These are phyloP conservation scores for Inga laurina DNA, from an alignment of 306 rosid genomes.

Conservation along the genomic window DNA sequence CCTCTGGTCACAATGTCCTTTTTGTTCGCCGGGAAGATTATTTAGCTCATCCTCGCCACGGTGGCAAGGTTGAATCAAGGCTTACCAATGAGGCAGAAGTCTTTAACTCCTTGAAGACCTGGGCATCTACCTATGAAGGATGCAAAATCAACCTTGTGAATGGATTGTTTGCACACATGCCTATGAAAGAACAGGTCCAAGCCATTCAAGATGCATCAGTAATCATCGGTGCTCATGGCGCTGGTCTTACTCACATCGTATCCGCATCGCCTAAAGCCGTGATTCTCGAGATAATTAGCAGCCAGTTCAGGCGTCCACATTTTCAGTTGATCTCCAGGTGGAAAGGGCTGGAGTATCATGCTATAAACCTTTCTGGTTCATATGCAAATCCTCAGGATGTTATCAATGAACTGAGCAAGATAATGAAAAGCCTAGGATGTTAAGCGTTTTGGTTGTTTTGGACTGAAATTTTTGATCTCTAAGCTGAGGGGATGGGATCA, in stretches of 20 bases:
- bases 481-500: not conserved
- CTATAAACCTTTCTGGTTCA: conserved; percentile 73
- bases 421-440: conserved; percentile 72
- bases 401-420: conserved; percentile 50
- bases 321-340: conserved; percentile 81
- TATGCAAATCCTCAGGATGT: conserved; percentile 63
- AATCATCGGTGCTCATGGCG: conserved; percentile 92
- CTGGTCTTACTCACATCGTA: conserved; percentile 91
- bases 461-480: conserved; percentile 36
- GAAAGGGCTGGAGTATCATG: conserved; percentile 91
- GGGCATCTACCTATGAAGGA: conserved; percentile 56
- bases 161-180: conserved; percentile 92
- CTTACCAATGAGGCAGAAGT: conserved; percentile 80
- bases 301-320: conserved; percentile 81
- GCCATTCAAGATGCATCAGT: conserved; percentile 96
- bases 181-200: conserved; percentile 93
- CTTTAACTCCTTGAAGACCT: conserved; percentile 61
- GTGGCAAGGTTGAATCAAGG: conserved; percentile 85
- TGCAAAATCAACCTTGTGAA: conserved; percentile 84
- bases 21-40: conserved; percentile 95
- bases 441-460: conserved; percentile 38
- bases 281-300: conserved; percentile 83
- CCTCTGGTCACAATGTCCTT: conserved; percentile 63
- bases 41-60: conserved; percentile 93
- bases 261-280: conserved; percentile 81